Evolutionary conservation across 805 yeast genomes (phyloP).

Genomic region (Zygoascus biomembranicola): DNA sequence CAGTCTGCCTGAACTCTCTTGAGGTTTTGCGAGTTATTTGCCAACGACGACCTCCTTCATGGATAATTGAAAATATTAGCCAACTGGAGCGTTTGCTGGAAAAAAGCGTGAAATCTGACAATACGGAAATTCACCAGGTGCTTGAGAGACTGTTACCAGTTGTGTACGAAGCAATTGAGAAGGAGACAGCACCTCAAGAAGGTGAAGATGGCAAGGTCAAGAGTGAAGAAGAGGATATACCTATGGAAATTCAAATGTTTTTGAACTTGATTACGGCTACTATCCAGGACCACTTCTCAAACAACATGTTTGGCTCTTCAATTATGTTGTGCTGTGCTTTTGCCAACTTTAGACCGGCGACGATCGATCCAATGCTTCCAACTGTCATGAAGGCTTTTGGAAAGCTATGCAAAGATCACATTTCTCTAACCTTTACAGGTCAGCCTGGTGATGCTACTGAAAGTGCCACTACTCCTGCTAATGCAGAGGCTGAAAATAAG

Average conservation of each 20-base stretch:
- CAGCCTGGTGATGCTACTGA: slow-evolving; percentile 14
- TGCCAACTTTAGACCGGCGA: slow-evolving; percentile 62
- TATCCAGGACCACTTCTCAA: slow-evolving; percentile 67
- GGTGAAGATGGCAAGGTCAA: slow-evolving; percentile 31
- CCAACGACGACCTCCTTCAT: slow-evolving; percentile 63
- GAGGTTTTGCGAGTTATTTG: slow-evolving; percentile 81
- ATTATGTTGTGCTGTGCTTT: slow-evolving; percentile 61
- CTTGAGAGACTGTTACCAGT: slow-evolving; percentile 47
- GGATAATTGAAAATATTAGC: slow-evolving; percentile 68
- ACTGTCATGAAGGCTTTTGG: slow-evolving; percentile 79
- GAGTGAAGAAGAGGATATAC: slow-evolving; percentile 43
- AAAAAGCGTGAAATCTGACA: slow-evolving; percentile 72
- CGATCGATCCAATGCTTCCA: slow-evolving; percentile 68
- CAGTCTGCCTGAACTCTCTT: slow-evolving; percentile 81
- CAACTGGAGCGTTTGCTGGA: slow-evolving; percentile 68
- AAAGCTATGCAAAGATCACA: slow-evolving; percentile 82
- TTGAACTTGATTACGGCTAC: slow-evolving; percentile 53
- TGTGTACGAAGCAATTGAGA: background rate
- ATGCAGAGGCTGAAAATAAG: slow-evolving; percentile 55
- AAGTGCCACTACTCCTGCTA: slow-evolving; percentile 16
- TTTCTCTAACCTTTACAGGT: slow-evolving; percentile 25
- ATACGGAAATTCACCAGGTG: slow-evolving; percentile 54
- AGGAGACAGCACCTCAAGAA: slow-evolving; percentile 45
- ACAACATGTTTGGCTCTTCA: slow-evolving; percentile 73
- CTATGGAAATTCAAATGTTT: slow-evolving; percentile 57